A percentile compares a stretch with the other conserved stretches of the same genome.
Evolutionary conservation across 2,329 filamentous ascomycete species (phyloP).

Genomic region (Cadophora sp.): DNA sequence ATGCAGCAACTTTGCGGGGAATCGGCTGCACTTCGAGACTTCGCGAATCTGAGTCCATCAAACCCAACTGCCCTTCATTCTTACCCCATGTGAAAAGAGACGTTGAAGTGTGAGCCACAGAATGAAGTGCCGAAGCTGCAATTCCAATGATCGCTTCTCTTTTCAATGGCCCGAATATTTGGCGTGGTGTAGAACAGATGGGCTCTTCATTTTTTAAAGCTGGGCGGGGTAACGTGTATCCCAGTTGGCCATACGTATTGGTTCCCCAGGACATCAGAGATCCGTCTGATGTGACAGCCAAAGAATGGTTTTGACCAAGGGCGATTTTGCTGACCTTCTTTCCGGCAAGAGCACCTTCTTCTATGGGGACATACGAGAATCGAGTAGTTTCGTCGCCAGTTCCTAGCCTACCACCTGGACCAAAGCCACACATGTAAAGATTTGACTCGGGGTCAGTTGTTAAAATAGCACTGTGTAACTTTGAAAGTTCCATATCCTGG

Average conservation of each 20-base stretch:
- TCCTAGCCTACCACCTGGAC: conserved; percentile 86
- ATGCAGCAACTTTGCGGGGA: conserved; percentile 87
- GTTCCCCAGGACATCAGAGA: conserved; percentile 95
- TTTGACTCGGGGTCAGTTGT: conserved; percentile 90
- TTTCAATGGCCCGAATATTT: conserved; percentile 91
- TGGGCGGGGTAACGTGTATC: conserved; percentile 76
- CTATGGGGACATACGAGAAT: conserved; percentile 84
- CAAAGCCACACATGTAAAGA: conserved; percentile 90
- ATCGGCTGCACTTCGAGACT: conserved; percentile 84
- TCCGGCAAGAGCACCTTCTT: conserved; percentile 73
- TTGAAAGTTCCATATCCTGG: conserved; percentile 85
- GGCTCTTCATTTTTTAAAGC: conserved; percentile 79
- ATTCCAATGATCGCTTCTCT: conserved; percentile 82
- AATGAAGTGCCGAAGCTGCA: conserved; percentile 90
- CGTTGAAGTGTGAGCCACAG: conserved; percentile 81
- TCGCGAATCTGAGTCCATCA: conserved; percentile 93
- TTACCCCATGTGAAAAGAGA: conserved; percentile 94
- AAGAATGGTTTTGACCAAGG: conserved; percentile 88
- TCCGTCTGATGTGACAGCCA: conserved; percentile 85
- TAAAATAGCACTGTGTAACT: conserved; percentile 87
- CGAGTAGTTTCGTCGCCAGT: conserved; percentile 89
- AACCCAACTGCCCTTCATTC: conserved; percentile 90
- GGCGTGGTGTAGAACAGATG: conserved; percentile 79
- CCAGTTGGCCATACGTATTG: conserved; percentile 84
- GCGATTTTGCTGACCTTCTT: conserved; percentile 80